phyloP scores from a whole-genome alignment of 768 basidiomycete genomes.

The Kwoniella sp. region DNA sequence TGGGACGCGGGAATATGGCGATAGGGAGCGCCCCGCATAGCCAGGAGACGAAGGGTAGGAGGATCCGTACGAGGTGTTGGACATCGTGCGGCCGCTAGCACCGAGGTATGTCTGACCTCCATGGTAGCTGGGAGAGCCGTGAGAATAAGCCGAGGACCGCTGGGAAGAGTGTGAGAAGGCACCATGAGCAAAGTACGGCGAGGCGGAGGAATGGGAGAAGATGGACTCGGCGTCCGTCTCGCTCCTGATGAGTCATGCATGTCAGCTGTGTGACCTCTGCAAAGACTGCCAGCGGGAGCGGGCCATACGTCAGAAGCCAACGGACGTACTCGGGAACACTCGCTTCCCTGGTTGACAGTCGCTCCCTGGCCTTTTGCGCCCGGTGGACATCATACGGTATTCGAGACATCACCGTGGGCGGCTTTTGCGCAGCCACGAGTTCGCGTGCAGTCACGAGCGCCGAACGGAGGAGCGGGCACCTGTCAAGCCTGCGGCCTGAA shows the following conservation, averaged over 20 bases:
- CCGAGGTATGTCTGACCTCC: neutral
- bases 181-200: neutral
- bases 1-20: neutral
- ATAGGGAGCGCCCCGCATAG: no score
- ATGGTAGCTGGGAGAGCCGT: neutral
- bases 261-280: no score
- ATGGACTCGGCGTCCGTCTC: slow-evolving; percentile 38
- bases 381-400: neutral
- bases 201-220: slow-evolving; percentile 21
- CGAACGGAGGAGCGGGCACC: no score
- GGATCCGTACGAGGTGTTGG: slow-evolving; percentile 5
- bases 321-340: no score
- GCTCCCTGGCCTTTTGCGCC: neutral
- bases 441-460: neutral
- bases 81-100: neutral
- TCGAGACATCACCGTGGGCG: neutral
- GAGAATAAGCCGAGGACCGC: neutral
- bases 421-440: neutral
- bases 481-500: no score
- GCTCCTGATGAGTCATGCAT: slow-evolving; percentile 23
- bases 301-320: no score
- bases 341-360: no score
- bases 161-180: neutral
- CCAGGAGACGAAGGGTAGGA: slow-evolving; percentile 7
- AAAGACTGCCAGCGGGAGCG: no score